These are phyloP conservation scores for Phaseolus coccineus DNA, from an alignment of 331 rosid species.

Conservation along the genomic window DNA sequence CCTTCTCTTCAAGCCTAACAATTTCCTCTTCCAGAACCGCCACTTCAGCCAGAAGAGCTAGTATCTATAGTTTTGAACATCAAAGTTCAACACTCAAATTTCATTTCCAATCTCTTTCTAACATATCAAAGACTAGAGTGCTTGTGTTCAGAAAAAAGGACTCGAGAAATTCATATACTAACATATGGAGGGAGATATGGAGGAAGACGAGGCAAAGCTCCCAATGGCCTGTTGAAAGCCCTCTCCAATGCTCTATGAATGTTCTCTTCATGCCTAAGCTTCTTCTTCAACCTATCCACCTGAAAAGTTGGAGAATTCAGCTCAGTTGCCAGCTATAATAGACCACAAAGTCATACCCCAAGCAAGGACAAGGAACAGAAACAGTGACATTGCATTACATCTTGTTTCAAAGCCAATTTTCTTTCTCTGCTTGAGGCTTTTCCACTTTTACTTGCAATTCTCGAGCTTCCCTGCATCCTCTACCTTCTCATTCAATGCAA, in stretches of 20 bases:
- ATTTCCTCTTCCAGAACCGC: constrained; percentile 99
- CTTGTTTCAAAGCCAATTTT: constrained; percentile 83
- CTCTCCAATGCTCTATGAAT: constrained; percentile 89
- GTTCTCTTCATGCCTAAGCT: constrained; percentile 88
- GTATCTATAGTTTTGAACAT: constrained; percentile 54
- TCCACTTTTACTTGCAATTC: constrained; percentile 52
- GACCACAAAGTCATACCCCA: constrained; percentile 11
- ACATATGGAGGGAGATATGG: constrained; percentile 89
- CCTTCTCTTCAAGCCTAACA: constrained; percentile 86
- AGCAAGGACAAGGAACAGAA: constrained; percentile 1
- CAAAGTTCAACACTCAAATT: constrained; percentile 23
- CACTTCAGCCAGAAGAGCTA: constrained; percentile 93
- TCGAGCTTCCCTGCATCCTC: constrained; percentile 66
- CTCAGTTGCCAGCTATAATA: constrained; percentile 32
- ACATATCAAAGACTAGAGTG: constrained; percentile 13
- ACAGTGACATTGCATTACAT: constrained; percentile 68
- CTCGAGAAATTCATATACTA: constrained; percentile 46
- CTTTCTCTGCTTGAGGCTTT: constrained; percentile 64
- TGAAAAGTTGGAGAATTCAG: constrained; percentile 46
- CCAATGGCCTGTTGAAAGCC: constrained; percentile 92
- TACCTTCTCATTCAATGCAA: constrained; percentile 55
- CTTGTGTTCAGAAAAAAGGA: constrained; percentile 21
- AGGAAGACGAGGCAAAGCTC: constrained; percentile 96
- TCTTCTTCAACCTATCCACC: constrained; percentile 91
- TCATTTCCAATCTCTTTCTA: constrained; percentile 13